These are phyloP conservation scores for Corylus heterophylla DNA, from an alignment of 306 rosid genomes.

Conservation along the genomic window DNA sequence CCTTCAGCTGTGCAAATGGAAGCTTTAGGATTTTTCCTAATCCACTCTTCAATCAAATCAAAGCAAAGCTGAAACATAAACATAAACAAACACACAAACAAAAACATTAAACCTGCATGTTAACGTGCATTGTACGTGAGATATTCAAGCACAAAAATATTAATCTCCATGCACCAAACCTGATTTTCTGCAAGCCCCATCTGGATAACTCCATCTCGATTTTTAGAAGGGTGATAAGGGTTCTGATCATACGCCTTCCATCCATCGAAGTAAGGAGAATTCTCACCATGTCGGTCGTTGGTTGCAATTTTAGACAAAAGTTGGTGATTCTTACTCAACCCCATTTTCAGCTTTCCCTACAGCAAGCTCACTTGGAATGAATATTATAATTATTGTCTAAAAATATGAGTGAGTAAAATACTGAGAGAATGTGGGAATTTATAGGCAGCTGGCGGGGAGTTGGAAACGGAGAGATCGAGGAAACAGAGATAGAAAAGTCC, in stretches of 20 bases:
- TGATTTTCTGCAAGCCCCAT: slow-evolving; percentile 97
- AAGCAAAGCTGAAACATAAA: slow-evolving; percentile 49
- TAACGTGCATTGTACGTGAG: background rate
- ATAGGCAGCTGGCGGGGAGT: too few relatives aligned
- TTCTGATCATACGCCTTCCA: slow-evolving; percentile 80
- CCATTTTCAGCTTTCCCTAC: slow-evolving; percentile 20
- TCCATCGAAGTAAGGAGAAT: slow-evolving; percentile 80
- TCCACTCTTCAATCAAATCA: slow-evolving; percentile 72
- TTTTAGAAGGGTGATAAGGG: slow-evolving; percentile 68
- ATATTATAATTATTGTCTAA: background rate
- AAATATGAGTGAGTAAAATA: too few relatives aligned
- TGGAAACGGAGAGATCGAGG: too few relatives aligned
- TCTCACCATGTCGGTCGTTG: slow-evolving; percentile 74
- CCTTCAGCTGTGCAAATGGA: slow-evolving; percentile 85
- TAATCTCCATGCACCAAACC: slow-evolving; percentile 33
- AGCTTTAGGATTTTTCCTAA: slow-evolving; percentile 63
- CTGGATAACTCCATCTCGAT: slow-evolving; percentile 78
- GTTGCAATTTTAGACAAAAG: slow-evolving; percentile 72
- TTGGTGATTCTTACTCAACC: slow-evolving; percentile 27
- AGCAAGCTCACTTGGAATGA: background rate
- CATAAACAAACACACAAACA: background rate
- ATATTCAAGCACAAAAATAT: background rate
- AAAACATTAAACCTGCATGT: background rate
- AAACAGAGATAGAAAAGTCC: too few relatives aligned
- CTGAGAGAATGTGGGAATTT: too few relatives aligned